Evolutionary conservation across 805 yeast genomes (phyloP), one percentile per base, ranked within the genome.

Genomic region (Saccharomyces eubayanus): DNA sequence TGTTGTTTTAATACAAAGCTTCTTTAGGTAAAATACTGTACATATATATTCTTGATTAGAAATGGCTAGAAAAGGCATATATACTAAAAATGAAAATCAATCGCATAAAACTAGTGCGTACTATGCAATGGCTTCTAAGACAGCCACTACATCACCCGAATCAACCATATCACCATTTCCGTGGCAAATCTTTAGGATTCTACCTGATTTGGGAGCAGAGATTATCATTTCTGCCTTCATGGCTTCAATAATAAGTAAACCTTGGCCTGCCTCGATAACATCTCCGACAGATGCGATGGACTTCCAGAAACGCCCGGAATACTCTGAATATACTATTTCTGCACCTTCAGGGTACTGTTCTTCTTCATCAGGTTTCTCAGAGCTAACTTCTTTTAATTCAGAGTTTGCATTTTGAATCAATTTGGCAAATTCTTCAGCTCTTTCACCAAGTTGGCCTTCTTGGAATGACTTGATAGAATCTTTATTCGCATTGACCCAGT

Each of bases 201-300:
- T 85, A 63, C 96, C 96, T 24, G 75, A 74, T 53, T 66, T 75
- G 1, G 96, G 78, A 21, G 97, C 82, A 52, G 72, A 76, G 36
- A 92, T 96, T 50, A 82, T 80, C 97, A 92, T 92, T 72, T 92
- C 99, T 0, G 98, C 94, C 77, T 92, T 92, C 99, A 92, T 92
- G 53, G 99, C 98, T 72, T 92, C 99, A 52, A 92, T 88, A 43
- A 94, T 89, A 59, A 92, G 80, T 57, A 92, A 76, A 4, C 89
- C 89, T 62, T 89, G 92, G 31, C 91, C 95, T 48, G 73, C 78
- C 51, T 75, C 72, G 28, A 92, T 95, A 5, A 59, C 71, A 62
- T 87, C 94, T 27, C 97, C 97, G 48, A 79, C 91, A 54, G 77
- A 72, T 29, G 86, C 95, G 59, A 90, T 73, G 1, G 95, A 82